phyloP scores from a whole-genome alignment of 192 early-diverging fungal genomes.

The Backusella psychrophila region DNA sequence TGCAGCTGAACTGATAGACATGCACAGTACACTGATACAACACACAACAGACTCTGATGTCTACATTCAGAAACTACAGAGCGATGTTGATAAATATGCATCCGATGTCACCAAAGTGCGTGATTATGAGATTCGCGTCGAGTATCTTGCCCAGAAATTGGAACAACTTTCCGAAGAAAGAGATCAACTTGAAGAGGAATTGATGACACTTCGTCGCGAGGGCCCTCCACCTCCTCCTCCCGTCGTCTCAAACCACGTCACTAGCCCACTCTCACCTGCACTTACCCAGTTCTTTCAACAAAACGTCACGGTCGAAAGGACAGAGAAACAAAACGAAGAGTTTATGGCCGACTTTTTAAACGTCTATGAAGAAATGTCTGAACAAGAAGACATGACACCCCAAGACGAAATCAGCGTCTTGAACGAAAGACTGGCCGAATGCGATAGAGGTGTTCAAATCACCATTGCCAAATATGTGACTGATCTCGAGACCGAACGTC shows the following conservation, averaged over 20 bases:
- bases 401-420: background rate
- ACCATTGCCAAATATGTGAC: slow-evolving; percentile 22
- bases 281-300: background rate
- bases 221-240: background rate
- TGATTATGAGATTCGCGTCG: slow-evolving; percentile 30
- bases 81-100: slow-evolving; percentile 14
- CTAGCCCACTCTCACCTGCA: background rate
- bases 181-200: slow-evolving; percentile 18
- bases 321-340: slow-evolving; percentile 10
- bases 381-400: background rate
- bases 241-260: background rate
- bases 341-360: slow-evolving; percentile 19
- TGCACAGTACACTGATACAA: slow-evolving; percentile 3
- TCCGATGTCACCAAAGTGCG: slow-evolving; percentile 19
- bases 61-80: slow-evolving; percentile 14
- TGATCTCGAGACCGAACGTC: slow-evolving; percentile 18
- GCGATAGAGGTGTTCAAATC: slow-evolving; percentile 18
- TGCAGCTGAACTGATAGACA: slow-evolving; percentile 7
- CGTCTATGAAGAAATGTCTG: slow-evolving; percentile 16
- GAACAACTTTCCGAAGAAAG: slow-evolving; percentile 26
- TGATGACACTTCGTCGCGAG: background rate
- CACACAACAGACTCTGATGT: background rate
- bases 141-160: slow-evolving; percentile 26
- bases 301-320: background rate
- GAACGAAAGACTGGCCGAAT: slow-evolving; percentile 1